Evolutionary conservation across 192 early-diverging fungal species (phyloP).

Genomic region (Coemansia sp.): DNA sequence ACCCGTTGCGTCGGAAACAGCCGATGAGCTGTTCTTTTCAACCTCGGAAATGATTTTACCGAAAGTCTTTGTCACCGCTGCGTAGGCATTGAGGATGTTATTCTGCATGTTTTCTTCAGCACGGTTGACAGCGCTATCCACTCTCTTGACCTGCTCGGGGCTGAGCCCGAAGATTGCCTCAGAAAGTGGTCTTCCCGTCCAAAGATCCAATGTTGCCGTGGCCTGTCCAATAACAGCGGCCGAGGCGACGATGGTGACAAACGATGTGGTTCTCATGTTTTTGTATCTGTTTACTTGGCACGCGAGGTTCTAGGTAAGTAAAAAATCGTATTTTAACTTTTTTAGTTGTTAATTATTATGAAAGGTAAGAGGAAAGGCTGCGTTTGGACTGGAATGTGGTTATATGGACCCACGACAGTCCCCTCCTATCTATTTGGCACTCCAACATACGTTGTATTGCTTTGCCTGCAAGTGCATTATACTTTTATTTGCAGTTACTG

Average conservation of each 20-base stretch:
- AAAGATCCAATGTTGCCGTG: conserved; percentile 44
- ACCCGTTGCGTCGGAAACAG: conserved; percentile 33
- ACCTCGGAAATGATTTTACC: conserved; percentile 34
- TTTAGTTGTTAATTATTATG: background rate
- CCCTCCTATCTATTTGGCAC: no score
- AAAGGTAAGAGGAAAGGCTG: background rate
- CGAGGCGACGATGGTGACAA: conserved; percentile 18
- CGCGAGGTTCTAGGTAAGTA: background rate
- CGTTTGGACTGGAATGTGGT: background rate
- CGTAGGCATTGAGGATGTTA: conserved; percentile 21
- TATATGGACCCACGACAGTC: background rate
- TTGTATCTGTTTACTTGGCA: background rate
- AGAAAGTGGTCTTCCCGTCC: conserved; percentile 45
- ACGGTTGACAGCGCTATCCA: conserved; percentile 36
- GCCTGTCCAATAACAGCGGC: conserved; percentile 34
- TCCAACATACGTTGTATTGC: background rate
- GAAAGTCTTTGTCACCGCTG: conserved; percentile 18
- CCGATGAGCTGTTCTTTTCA: conserved; percentile 42
- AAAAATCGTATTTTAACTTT: background rate
- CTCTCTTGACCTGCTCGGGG: conserved; percentile 48
- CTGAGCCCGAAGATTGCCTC: conserved; percentile 52
- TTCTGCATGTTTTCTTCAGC: conserved; percentile 28
- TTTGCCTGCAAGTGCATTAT: background rate
- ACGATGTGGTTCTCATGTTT: conserved; percentile 33
- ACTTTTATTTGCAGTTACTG: conserved; percentile 2